A percentile compares a stretch with the other conserved stretches of the same genome.
These are phyloP conservation scores for Hondaea fermentalgiana DNA, from an alignment of 108 stramenopile species.

Conservation along the genomic window DNA sequence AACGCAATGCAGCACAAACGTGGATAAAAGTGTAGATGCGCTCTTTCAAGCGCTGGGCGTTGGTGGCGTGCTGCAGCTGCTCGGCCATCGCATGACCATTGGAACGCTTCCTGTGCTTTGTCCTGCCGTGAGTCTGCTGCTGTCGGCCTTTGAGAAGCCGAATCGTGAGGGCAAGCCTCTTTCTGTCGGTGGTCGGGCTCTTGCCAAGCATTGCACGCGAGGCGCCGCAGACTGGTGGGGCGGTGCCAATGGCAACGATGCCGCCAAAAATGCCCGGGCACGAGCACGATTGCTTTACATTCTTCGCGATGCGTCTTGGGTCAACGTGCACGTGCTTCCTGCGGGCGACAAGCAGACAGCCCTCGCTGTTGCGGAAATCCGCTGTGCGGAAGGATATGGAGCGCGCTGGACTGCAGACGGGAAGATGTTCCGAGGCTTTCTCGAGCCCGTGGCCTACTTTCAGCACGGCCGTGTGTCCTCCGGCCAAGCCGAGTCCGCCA, in stretches of 20 bases:
- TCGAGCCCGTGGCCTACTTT: not conserved
- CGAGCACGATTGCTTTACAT: not conserved
- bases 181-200: not conserved
- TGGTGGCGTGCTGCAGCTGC: too few relatives aligned
- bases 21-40: too few relatives aligned
- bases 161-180: not conserved
- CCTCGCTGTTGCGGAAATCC: not conserved
- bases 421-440: not conserved
- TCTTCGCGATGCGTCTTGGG: not conserved
- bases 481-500: too few relatives aligned
- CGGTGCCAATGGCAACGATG: not conserved
- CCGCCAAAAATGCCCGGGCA: not conserved
- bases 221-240: not conserved
- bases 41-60: too few relatives aligned
- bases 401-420: not conserved
- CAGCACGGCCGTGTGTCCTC: not conserved
- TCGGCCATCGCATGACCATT: not conserved
- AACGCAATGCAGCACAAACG: too few relatives aligned
- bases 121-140: not conserved
- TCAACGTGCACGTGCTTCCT: not conserved
- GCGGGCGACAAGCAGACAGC: not conserved
- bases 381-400: not conserved
- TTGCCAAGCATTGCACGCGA: not conserved
- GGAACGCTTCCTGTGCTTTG: not conserved
- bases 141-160: not conserved